Percentiles rank a stretch among this genome's conserved stretches.
Evolutionary conservation across 163 green algal genomes (phyloP).

Genomic region (Trebouxia gelatinosa): DNA sequence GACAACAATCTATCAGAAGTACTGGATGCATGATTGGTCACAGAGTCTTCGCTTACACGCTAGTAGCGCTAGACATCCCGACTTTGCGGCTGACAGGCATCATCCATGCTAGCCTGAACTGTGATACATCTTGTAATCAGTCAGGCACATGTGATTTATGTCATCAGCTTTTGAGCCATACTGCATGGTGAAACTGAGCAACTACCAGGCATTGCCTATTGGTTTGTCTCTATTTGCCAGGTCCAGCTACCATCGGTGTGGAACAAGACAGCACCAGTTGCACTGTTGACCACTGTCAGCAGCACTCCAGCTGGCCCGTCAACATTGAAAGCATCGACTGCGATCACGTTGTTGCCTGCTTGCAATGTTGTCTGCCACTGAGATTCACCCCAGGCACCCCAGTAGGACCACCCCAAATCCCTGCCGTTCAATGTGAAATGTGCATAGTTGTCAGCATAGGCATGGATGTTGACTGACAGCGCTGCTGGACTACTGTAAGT

Average conservation of each 20-base stretch:
- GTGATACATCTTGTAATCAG: too few species aligned
- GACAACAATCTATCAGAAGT: too few species aligned
- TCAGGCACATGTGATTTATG: too few species aligned
- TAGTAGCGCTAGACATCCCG: too few species aligned
- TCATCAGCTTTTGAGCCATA: too few species aligned
- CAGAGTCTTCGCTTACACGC: too few species aligned
- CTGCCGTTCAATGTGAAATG: neutral
- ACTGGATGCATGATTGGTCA: too few species aligned
- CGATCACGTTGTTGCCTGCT: neutral
- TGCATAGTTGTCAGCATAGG: neutral
- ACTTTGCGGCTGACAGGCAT: too few species aligned
- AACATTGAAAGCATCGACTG: neutral
- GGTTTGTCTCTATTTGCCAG: too few species aligned
- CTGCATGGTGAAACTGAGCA: too few species aligned
- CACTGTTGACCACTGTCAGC: neutral
- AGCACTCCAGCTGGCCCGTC: neutral
- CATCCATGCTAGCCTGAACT: too few species aligned
- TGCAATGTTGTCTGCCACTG: neutral
- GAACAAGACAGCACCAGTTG: neutral
- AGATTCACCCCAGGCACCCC: neutral
- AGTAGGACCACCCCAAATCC: neutral
- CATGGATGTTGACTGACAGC: neutral
- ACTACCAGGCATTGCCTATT: too few species aligned
- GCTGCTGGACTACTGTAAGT: neutral
- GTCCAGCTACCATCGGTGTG: neutral